A percentile compares a stretch with the other conserved stretches of the same genome.
Evolutionary conservation across 139 green algal genomes (phyloP).

Genomic region (Edaphochlamys debaryana): DNA sequence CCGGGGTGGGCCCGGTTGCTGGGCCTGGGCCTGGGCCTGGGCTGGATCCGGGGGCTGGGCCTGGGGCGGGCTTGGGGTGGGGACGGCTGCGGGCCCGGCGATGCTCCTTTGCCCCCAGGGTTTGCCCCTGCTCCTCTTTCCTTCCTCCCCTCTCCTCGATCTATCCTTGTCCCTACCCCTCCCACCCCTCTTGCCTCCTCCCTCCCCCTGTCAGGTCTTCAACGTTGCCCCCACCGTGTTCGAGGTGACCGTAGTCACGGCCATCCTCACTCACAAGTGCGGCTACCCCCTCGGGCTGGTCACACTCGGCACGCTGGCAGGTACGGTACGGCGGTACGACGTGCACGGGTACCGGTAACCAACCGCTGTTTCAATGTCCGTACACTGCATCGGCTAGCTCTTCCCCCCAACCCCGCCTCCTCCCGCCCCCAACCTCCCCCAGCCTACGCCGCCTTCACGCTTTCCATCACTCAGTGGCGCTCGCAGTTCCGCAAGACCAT

Average conservation of each 20-base stretch:
- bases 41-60: no score
- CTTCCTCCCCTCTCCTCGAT: no score
- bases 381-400: no score
- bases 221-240: slow-evolving; percentile 96
- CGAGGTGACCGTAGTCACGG: slow-evolving; percentile 87
- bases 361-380: background rate
- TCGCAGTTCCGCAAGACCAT: slow-evolving; percentile 88
- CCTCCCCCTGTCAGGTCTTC: slow-evolving; percentile 76
- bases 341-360: background rate
- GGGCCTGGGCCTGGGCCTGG: no score
- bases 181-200: background rate
- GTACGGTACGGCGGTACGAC: slow-evolving; percentile 8
- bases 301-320: slow-evolving; percentile 84
- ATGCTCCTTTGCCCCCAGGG: no score
- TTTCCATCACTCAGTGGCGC: slow-evolving; percentile 91
- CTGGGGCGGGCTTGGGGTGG: no score
- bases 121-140: no score
- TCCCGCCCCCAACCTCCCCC: background rate
- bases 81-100: no score
- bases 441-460: slow-evolving; percentile 92
- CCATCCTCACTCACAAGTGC: slow-evolving; percentile 92
- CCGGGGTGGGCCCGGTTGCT: no score
- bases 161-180: no score
- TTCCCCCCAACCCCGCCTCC: background rate
- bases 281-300: slow-evolving; percentile 86